Conservation (phyloP, 2,329 filamentous ascomycete species). For the Raffaelea arxii region DNA sequence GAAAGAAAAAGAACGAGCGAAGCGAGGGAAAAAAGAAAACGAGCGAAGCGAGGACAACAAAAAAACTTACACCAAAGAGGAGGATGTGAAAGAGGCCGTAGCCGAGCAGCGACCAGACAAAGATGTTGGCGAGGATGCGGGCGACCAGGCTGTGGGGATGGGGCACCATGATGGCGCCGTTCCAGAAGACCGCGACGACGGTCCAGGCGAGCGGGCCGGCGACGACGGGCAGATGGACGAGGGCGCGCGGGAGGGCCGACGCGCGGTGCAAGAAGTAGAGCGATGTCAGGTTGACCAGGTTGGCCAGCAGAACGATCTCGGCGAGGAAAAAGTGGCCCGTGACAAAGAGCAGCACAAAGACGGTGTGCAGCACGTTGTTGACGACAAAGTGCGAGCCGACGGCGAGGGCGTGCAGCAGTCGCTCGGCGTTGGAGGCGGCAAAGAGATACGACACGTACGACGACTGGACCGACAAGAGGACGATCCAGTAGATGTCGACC, state of each 20-base stretch:
- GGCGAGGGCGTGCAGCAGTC: conserved; percentile 60
- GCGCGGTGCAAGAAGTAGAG: conserved; percentile 74
- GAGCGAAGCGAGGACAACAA: background rate
- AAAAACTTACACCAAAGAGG: conserved; percentile 51
- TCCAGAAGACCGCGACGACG: conserved; percentile 81
- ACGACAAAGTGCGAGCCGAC: conserved; percentile 78
- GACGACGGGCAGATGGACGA: conserved; percentile 67
- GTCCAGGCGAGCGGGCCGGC: conserved; percentile 78
- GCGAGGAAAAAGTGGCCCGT: conserved; percentile 65
- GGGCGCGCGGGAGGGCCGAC: conserved; percentile 43
- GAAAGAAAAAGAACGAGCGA: background rate
- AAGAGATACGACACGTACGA: conserved; percentile 72
- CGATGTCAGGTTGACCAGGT: conserved; percentile 69
- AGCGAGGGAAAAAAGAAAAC: background rate
- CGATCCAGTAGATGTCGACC: conserved; percentile 66
- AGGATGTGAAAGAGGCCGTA: conserved; percentile 70
- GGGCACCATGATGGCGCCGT: conserved; percentile 73
- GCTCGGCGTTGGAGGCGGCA: conserved; percentile 33
- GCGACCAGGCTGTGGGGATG: conserved; percentile 56
- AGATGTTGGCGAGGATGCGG: conserved; percentile 76
- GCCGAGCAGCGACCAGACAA: conserved; percentile 73
- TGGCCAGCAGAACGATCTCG: conserved; percentile 66
- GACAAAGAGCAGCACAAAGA: conserved; percentile 76
- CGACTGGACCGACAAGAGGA: conserved; percentile 65
- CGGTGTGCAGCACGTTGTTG: conserved; percentile 75